These are phyloP conservation scores for Aquilaria malaccensis DNA, from an alignment of 345 rosid species.

Conservation along the genomic window DNA sequence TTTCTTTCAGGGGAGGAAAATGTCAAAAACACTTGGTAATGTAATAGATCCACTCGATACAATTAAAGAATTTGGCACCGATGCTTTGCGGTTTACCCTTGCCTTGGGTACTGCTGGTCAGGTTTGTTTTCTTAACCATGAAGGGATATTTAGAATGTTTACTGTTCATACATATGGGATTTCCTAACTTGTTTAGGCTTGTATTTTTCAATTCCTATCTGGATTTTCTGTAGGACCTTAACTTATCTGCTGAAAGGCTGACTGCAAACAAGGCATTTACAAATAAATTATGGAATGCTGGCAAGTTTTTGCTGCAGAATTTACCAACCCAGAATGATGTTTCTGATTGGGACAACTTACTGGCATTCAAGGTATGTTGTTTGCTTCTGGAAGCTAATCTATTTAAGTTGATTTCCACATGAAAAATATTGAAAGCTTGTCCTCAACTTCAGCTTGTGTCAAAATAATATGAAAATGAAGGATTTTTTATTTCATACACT, in stretches of 20 bases:
- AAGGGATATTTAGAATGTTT: constrained; percentile 1
- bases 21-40: constrained; percentile 92
- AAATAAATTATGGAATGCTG: constrained; percentile 98
- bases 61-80: constrained; percentile 89
- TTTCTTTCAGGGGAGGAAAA: constrained; percentile 78
- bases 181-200: constrained; percentile 13
- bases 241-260: constrained; percentile 88
- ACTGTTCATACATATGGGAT: constrained; percentile 5
- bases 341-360: constrained; percentile 68
- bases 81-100: constrained; percentile 86
- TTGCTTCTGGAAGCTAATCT: constrained; percentile 1
- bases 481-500: not conserved
- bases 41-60: constrained; percentile 94
- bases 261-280: constrained; percentile 94
- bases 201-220: constrained; percentile 15
- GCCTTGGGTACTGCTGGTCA: constrained; percentile 98
- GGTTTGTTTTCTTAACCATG: constrained; percentile 40
- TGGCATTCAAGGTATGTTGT: constrained; percentile 52
- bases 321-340: constrained; percentile 59
- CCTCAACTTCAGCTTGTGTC: not conserved
- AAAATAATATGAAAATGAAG: not conserved
- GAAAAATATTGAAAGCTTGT: not conserved
- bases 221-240: constrained; percentile 62
- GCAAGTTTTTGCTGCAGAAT: constrained; percentile 88
- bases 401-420: not conserved